Percentiles rank a stretch among this genome's conserved stretches.
These are phyloP conservation scores for Leucosporidium yakuticum DNA, from an alignment of 768 basidiomycete genomes.

Conservation along the genomic window DNA sequence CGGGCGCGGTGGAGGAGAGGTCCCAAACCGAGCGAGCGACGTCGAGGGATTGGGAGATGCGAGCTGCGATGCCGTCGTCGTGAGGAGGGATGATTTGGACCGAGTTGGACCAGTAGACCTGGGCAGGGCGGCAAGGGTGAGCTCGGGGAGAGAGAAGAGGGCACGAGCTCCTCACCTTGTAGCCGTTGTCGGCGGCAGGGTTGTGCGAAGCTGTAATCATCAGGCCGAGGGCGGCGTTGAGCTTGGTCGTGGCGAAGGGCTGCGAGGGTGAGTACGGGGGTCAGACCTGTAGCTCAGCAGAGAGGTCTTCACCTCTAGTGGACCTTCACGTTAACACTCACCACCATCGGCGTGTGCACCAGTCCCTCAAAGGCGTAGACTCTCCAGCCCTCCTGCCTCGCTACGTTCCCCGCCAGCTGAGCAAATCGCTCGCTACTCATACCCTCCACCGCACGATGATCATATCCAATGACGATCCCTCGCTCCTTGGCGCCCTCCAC, in stretches of 20 bases:
- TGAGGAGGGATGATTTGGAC: constrained; percentile 75
- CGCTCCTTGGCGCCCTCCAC: constrained; percentile 48
- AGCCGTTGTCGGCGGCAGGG: constrained; percentile 70
- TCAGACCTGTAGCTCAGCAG: neutral
- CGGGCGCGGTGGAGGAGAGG: constrained; percentile 11
- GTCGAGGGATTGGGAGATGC: constrained; percentile 59
- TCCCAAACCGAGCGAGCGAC: constrained; percentile 50
- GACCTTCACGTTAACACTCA: neutral
- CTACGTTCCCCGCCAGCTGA: constrained; percentile 63
- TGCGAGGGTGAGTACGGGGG: constrained; percentile 2
- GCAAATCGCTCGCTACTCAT: constrained; percentile 57
- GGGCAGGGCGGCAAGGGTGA: no score
- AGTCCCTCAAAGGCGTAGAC: constrained; percentile 64
- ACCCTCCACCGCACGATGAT: constrained; percentile 70
- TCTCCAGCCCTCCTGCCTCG: constrained; percentile 59
- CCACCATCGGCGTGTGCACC: constrained; percentile 57
- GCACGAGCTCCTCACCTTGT: constrained; percentile 53
- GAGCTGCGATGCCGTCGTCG: constrained; percentile 65
- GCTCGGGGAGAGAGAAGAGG: neutral
- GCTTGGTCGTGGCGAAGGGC: constrained; percentile 64
- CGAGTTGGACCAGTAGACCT: constrained; percentile 30
- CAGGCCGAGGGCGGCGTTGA: constrained; percentile 70
- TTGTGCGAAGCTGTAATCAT: constrained; percentile 94
- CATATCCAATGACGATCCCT: constrained; percentile 78
- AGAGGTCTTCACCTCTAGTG: neutral